Evolutionary conservation across 768 basidiomycete genomes (phyloP), one percentile per base, ranked within the genome.

Genomic region (Amanita fuliginea): DNA sequence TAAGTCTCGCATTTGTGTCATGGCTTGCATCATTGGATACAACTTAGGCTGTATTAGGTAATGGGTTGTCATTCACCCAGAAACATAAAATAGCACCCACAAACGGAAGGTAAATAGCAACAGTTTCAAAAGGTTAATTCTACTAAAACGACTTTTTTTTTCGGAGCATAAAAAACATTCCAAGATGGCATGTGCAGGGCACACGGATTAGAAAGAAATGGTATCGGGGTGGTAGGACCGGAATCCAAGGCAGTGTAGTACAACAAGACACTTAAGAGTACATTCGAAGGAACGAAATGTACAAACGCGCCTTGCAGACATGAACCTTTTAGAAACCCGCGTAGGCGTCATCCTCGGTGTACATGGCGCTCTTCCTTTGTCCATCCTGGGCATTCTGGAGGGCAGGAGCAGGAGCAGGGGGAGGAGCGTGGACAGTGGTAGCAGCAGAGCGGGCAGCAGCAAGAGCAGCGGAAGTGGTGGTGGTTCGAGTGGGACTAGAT

Each of bases 311-410:
- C 11, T 43, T 26, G 6, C 10, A n/a, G 10, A 13, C 42, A n/a
- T 43, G 22, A 35, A 21, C 11, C 3, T 33, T 19, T 43, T 35
- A 50, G 41, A 50, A 50, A 9, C 49, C 49, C 43, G 41, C 49
- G 16, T 50, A 50, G 9, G 42, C 49, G 19, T 50, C 49, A 9
- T 50, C 41, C n/a, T 50, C 41, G 18, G 28, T 35, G 19, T 50
- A 50, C 18, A 32, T 22, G 9, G 41, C 41, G n/a, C 41, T 50
- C 22, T 43, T 33, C 34, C 41, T 50, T 30, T 21, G 16, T 35
- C 43, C 30, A 8, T 21, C 45, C 8, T 32, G 16, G 26, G 43
- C 19, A 33, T 21, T 16, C 3, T 32, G 2, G 28, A 21, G 24
- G 26, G 6, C 26, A 26, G 26, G 26, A 13, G 43, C 32, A 46